A percentile compares a stretch with the other conserved stretches of the same genome.
These are phyloP conservation scores for Aspergillus sojae DNA, from an alignment of 2,329 filamentous ascomycete genomes.

Conservation along the genomic window DNA sequence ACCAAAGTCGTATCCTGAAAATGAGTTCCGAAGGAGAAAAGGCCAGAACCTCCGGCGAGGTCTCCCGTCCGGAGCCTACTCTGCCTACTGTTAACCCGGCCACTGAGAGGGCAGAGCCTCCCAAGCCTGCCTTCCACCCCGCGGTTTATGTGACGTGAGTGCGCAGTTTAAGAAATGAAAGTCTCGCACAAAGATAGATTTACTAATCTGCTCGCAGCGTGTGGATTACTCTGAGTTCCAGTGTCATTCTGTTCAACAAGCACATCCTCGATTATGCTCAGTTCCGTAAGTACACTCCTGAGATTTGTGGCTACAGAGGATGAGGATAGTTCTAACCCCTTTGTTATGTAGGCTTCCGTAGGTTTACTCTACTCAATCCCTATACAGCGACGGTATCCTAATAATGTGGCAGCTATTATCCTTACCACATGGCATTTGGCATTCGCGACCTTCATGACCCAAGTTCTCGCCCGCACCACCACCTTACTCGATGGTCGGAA, in stretches of 20 bases:
- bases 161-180: not conserved
- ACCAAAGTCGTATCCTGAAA: constrained; percentile 40
- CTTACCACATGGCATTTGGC: constrained; percentile 94
- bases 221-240: constrained; percentile 92
- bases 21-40: constrained; percentile 77
- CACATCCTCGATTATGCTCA: constrained; percentile 85
- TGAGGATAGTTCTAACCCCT: constrained; percentile 7
- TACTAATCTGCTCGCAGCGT: constrained; percentile 56
- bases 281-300: constrained; percentile 65
- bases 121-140: constrained; percentile 71
- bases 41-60: constrained; percentile 77
- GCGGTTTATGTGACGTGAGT: constrained; percentile 77
- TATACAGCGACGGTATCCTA: constrained; percentile 2
- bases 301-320: not conserved
- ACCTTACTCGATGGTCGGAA: constrained; percentile 89
- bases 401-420: constrained; percentile 52
- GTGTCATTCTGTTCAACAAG: constrained; percentile 99
- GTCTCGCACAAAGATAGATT: not conserved
- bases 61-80: constrained; percentile 49
- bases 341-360: constrained; percentile 48
- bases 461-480: constrained; percentile 87
- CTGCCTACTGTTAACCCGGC: constrained; percentile 81
- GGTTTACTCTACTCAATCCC: constrained; percentile 20
- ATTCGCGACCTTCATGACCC: constrained; percentile 93
- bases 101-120: constrained; percentile 68